phyloP scores from a whole-genome alignment of 2,329 filamentous ascomycete species.

The Aspergillus texensis region DNA sequence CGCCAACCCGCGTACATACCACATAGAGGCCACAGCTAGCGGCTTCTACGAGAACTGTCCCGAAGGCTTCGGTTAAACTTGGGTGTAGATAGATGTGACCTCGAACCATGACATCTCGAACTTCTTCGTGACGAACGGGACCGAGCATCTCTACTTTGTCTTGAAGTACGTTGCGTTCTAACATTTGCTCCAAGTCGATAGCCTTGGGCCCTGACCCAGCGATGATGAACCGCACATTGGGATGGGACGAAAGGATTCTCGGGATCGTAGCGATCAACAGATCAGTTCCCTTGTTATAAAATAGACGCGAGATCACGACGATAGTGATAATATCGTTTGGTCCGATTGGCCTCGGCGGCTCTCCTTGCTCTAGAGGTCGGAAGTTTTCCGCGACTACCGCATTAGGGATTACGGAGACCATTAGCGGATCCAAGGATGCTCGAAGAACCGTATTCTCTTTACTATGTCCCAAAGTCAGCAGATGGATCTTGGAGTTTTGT shows the following conservation, averaged over 20 bases:
- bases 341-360: constrained; percentile 69
- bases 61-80: constrained; percentile 93
- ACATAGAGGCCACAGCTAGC: constrained; percentile 95
- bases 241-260: constrained; percentile 82
- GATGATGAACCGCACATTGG: constrained; percentile 95
- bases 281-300: constrained; percentile 98
- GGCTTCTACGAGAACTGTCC: constrained; percentile 96
- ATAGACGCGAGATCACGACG: constrained; percentile 93
- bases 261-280: constrained; percentile 95
- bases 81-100: constrained; percentile 97
- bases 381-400: constrained; percentile 98
- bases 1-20: constrained; percentile 93
- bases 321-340: constrained; percentile 91
- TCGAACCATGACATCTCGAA: constrained; percentile 94
- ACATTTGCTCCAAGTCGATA: constrained; percentile 97
- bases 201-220: constrained; percentile 94
- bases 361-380: constrained; percentile 62
- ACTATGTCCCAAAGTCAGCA: constrained; percentile 50
- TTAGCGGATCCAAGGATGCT: constrained; percentile 90
- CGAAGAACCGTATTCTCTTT: constrained; percentile 97
- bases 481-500: neutral
- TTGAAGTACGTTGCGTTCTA: constrained; percentile 91
- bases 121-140: constrained; percentile 90
- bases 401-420: constrained; percentile 98
- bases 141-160: constrained; percentile 92